Conservation (phyloP, 2,329 filamentous ascomycete genomes). For the Onygenales sp. region DNA sequence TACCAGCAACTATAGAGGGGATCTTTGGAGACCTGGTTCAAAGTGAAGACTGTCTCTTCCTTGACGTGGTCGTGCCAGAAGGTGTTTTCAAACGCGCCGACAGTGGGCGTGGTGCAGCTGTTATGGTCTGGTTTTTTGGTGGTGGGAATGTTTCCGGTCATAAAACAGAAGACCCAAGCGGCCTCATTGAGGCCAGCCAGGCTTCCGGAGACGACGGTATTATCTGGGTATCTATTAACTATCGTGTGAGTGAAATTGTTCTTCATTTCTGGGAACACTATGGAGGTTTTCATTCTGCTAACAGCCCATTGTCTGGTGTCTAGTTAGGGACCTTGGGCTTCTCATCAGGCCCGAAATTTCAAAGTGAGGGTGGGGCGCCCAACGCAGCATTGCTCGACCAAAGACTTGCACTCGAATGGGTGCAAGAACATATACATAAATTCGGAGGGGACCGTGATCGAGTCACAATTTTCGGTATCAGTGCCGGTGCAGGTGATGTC, state of each 20-base stretch:
- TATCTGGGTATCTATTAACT: slow-evolving; percentile 22
- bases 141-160: slow-evolving; percentile 15
- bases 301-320: slow-evolving; percentile 4
- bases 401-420: slow-evolving; percentile 41
- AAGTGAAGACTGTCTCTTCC: slow-evolving; percentile 19
- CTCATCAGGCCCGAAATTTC: slow-evolving; percentile 32
- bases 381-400: slow-evolving; percentile 42
- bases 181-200: slow-evolving; percentile 13
- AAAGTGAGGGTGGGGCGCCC: slow-evolving; percentile 26
- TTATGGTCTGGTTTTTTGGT: slow-evolving; percentile 23
- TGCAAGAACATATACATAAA: slow-evolving; percentile 38
- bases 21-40: slow-evolving; percentile 29
- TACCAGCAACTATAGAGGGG: no score
- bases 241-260: slow-evolving; percentile 18
- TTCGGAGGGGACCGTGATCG: slow-evolving; percentile 42
- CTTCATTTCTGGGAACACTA: not conserved
- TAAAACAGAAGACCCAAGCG: slow-evolving; percentile 18
- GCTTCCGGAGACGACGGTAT: slow-evolving; percentile 16
- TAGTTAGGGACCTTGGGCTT: slow-evolving; percentile 35
- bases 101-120: slow-evolving; percentile 12
- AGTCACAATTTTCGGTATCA: slow-evolving; percentile 33
- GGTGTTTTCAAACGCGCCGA: slow-evolving; percentile 7
- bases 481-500: slow-evolving; percentile 2
- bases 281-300: not conserved
- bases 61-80: slow-evolving; percentile 18